Evolutionary conservation across 2,329 filamentous ascomycete genomes (phyloP).

Genomic region (Microsporum ferrugineum): DNA sequence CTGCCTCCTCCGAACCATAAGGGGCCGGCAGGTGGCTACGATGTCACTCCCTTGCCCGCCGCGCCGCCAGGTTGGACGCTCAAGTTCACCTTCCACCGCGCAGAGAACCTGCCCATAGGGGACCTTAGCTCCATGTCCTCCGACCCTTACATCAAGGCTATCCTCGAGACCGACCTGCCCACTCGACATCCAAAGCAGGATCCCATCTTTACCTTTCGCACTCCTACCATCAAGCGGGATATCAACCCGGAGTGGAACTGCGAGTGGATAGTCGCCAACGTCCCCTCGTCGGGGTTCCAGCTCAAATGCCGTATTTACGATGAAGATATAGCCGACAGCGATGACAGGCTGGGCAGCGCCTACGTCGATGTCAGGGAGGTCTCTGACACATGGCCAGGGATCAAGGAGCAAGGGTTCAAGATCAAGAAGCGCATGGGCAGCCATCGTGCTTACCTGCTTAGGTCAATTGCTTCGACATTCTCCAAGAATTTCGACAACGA

Average conservation of each 20-base stretch:
- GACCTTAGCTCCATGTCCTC: conserved; percentile 68
- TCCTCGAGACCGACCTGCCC: conserved; percentile 59
- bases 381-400: conserved; percentile 55
- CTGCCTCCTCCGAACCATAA: conserved; percentile 6
- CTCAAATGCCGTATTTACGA: conserved; percentile 83
- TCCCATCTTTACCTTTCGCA: conserved; percentile 55
- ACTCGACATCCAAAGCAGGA: conserved; percentile 80
- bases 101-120: conserved; percentile 67
- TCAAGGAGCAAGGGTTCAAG: conserved; percentile 53
- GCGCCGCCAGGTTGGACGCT: conserved; percentile 71
- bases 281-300: conserved; percentile 67
- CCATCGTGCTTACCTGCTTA: conserved; percentile 71
- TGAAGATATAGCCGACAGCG: conserved; percentile 73
- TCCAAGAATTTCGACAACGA: conserved; percentile 53
- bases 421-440: conserved; percentile 76
- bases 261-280: conserved; percentile 78
- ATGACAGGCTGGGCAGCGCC: conserved; percentile 80
- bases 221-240: conserved; percentile 59
- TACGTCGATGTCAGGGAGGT: conserved; percentile 55
- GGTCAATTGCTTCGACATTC: conserved; percentile 55
- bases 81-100: conserved; percentile 72
- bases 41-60: conserved; percentile 63
- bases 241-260: conserved; percentile 72
- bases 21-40: conserved; percentile 63
- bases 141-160: conserved; percentile 71